Evolutionary conservation across 768 basidiomycete genomes (phyloP), one percentile per base, ranked within the genome.

Genomic region (Fibroporia radiculosa): DNA sequence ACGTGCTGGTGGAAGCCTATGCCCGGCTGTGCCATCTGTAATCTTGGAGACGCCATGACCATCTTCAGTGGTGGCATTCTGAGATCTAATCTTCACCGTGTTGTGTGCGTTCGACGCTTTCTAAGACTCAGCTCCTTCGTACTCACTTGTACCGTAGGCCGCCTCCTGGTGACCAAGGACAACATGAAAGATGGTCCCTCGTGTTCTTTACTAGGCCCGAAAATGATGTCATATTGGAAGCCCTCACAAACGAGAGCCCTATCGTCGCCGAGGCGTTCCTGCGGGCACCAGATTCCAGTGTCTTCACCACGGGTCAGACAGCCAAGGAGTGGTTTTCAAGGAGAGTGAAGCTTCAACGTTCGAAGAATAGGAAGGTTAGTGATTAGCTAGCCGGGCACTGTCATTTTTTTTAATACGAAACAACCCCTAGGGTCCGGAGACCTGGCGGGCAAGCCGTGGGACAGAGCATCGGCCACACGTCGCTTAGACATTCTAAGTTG

Each of bases 171-270:
- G 50, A 60, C 3, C 84, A 87, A 58, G 63, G 63, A 1, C 57
- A 65, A 6, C 58, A 67, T 24, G 74, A 74, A 26, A 70, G 83
- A 7, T 84, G 78, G 74, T 85, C 82, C 4, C 62, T 84, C 10
- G 82, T 81, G 0, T 85, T 74, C 61, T 84, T 85, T 62, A 77
- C 73, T 0, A 69, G 84, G 18, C 82, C 82, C 0, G 75, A 73
- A 6, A 71, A 81, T 55, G 66, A 67, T 1, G 63, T 71, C 28
- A 46, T 69, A 1, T 71, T 84, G 6, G 70, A 67, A 6, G 72
- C 81, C 2, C 61, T 82, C 4, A 60, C 66, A 0, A 70, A 77
- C 23, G 66, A 74, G 6, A 82, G 80, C 45, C 51, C 65, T 0
- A 44, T 73, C 2, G 72, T 84, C 13, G 72, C 75, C 0, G 66